Conservation (phyloP, 1,284 basidiomycete genomes). For the Farysia itapuensis region DNA sequence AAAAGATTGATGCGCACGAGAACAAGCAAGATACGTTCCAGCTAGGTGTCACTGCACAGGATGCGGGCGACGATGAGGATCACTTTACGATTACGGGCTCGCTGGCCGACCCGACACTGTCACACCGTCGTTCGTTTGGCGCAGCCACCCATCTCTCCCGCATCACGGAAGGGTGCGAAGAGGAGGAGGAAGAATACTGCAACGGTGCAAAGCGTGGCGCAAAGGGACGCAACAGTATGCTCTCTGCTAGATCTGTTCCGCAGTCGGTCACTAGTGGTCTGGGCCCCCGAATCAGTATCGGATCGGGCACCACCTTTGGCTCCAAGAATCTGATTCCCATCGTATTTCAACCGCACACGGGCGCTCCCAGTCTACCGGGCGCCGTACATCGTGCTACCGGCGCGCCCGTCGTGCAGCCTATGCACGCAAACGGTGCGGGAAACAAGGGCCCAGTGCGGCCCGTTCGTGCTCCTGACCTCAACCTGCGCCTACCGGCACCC, state of each 20-base stretch:
- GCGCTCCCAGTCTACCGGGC: slow-evolving; percentile 3
- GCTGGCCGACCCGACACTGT: slow-evolving; percentile 30
- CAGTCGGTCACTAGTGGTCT: slow-evolving; percentile 5
- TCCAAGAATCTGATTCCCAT: slow-evolving; percentile 34
- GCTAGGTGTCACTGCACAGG: slow-evolving; percentile 5
- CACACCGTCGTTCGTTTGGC: slow-evolving; percentile 24
- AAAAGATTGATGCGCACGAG: slow-evolving; percentile 31
- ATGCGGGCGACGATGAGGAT: not conserved
- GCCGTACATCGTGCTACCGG: slow-evolving; percentile 22
- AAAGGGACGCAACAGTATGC: slow-evolving; percentile 2
- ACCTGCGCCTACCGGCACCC: slow-evolving; percentile 19
- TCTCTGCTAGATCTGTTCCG: slow-evolving; percentile 3
- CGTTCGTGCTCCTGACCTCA: slow-evolving; percentile 33
- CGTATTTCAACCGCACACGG: slow-evolving; percentile 31
- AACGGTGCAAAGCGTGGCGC: not conserved
- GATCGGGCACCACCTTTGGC: slow-evolving; percentile 19
- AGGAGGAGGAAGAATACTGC: slow-evolving; percentile 24
- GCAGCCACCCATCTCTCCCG: slow-evolving; percentile 42
- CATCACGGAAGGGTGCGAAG: slow-evolving; percentile 39
- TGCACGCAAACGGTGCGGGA: slow-evolving; percentile 10
- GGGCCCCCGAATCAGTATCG: slow-evolving; percentile 30
- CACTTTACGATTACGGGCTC: slow-evolving; percentile 15
- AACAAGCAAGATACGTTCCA: slow-evolving; percentile 30
- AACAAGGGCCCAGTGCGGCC: slow-evolving; percentile 19
- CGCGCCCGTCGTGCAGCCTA: slow-evolving; percentile 14